Base-by-base conservation (phyloP, 495 filamentous ascomycete genomes). In the Daldinia decipiens region DNA sequence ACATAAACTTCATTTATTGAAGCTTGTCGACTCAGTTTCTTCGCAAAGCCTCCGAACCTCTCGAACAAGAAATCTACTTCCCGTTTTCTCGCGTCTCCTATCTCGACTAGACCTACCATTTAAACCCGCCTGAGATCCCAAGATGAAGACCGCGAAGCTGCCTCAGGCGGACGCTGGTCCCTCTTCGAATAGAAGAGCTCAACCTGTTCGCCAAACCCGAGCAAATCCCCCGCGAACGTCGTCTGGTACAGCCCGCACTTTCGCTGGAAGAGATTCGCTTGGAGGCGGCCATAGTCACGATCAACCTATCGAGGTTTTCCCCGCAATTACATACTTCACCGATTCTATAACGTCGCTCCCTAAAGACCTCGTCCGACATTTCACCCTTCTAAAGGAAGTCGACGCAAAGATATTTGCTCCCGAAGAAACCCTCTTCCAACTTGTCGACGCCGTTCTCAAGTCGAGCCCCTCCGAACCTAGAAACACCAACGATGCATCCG, bases 311-410 rank as follows among this genome's bases (percentile, higher is more conserved):
- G 81, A 90, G 69, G 85, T 99, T 82, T 96, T 95, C 73, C 96
- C 95, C 58, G 96, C 94, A 26, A 90, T 98, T 67, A 94, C 92
- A 29, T 92, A 95, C 81, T 99, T 98, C 79, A 91, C 94, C 62
- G 94, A 98, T 79, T 89, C 94, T 52, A 92, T 98, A 72, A 91
- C 91, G 19, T 95, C 96, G 26, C 89, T 99, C 5, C 95, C 95
- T 7, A 92, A 93, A 76, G 95, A 99, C 76, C 93, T 97, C 59
- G 92, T 97, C 62, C 87, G 93, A 66, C 95, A 99, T 78, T 97
- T 97, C 75, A 95, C 94, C 5, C 86, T 98, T 50, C 82, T 99
- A 56, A 97, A 97, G 73, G 95, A 99, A 79, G 95, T 98, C 34
- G 96, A 99, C 82, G 95, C 95, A 55, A 99, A 99, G 80, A 88